These are phyloP conservation scores for Colletotrichum salicis DNA, from an alignment of 2,329 filamentous ascomycete genomes.

Conservation along the genomic window DNA sequence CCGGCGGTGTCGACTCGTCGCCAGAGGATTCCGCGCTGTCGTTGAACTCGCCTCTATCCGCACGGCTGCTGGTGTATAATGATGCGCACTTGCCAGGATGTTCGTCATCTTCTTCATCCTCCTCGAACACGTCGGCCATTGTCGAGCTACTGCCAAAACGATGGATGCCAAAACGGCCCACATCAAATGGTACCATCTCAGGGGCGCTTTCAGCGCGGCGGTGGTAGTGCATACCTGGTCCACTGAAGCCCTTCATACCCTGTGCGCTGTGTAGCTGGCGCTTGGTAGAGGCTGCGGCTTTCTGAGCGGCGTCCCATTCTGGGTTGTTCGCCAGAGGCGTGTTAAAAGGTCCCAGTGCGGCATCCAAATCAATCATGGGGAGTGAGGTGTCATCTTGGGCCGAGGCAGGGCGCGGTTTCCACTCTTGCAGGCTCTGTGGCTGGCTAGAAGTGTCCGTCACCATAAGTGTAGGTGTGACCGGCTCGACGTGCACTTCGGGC, in stretches of 20 bases:
- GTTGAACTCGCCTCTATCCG: neutral
- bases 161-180: slow-evolving; percentile 65
- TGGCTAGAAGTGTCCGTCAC: slow-evolving; percentile 52
- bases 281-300: slow-evolving; percentile 63
- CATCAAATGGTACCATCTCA: slow-evolving; percentile 80
- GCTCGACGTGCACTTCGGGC: slow-evolving; percentile 42
- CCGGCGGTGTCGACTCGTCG: slow-evolving; percentile 49
- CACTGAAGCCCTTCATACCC: slow-evolving; percentile 74
- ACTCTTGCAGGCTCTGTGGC: slow-evolving; percentile 43
- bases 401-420: slow-evolving; percentile 50
- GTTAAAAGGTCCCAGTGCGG: slow-evolving; percentile 91
- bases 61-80: slow-evolving; percentile 14
- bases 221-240: slow-evolving; percentile 79
- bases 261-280: slow-evolving; percentile 82
- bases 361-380: slow-evolving; percentile 92
- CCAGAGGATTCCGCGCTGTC: slow-evolving; percentile 15
- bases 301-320: slow-evolving; percentile 75
- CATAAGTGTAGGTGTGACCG: slow-evolving; percentile 51
- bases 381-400: slow-evolving; percentile 68
- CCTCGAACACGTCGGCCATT: slow-evolving; percentile 89
- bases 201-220: slow-evolving; percentile 83
- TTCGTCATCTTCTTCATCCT: slow-evolving; percentile 76
- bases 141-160: slow-evolving; percentile 74
- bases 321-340: slow-evolving; percentile 74
- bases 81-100: slow-evolving; percentile 53